Base-by-base conservation (phyloP, 768 basidiomycete genomes). In the Saitozyma podzolica region DNA sequence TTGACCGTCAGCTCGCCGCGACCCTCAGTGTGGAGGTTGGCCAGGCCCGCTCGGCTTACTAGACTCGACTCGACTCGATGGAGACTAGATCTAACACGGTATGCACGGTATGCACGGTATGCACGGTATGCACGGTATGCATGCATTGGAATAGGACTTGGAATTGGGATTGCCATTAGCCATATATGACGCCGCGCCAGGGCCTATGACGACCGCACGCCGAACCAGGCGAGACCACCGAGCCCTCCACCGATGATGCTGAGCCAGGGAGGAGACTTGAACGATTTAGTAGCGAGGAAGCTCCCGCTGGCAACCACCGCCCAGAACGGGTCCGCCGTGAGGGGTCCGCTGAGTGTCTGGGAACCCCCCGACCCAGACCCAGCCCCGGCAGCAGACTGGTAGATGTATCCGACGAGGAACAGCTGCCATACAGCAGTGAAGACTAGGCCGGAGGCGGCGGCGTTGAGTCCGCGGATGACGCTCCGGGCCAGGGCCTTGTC, bases 281-380 rank as follows among this genome's bases (percentile, higher is more conserved):
- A 84, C 80, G 81, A 83, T 64, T 82, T 80, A 7, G 81, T 80
- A 7, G 74, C 78, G 5, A 83, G 81, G 62, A 82, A 84, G 1
- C 82, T 78, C 0, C 74, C 60, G 1, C 80, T 78, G 0, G 82
- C 78, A 50, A 84, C 75, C 16, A 83, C 82, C 42, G 83, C 73
- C 84, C 84, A 84, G 81, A 83, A 84, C 2, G 83, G 83, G 55
- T 84, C 81, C 10, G 74, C 59, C 13, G 71, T 75, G 1, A 78
- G 59, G 7, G 74, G 59, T 29, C 68, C 68, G 13, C 56, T 67
- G 47, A 70, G 64, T 49, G 59, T 67, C 72, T 66, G 65, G 45
- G 64, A 49, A 60, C 64, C 54, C 14, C 64, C 59, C 56, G 56
- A 62, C 52, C 37, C 40, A n/a, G n/a, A n/a, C 2, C 40, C 40